phyloP scores from a whole-genome alignment of 768 basidiomycete species.

The Termitomyces sp. region DNA sequence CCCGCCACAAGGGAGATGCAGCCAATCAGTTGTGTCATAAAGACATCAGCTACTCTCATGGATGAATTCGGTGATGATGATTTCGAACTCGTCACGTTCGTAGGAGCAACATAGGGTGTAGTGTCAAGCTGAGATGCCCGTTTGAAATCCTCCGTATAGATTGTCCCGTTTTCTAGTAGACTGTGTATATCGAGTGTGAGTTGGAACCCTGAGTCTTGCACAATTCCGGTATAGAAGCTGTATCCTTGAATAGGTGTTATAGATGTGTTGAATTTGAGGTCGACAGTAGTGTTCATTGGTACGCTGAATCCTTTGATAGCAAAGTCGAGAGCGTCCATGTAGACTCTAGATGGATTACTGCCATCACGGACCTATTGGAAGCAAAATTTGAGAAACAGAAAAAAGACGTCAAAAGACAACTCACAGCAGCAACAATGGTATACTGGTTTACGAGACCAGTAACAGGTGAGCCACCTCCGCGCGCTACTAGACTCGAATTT shows the following conservation, averaged over 20 bases:
- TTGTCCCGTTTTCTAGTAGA: constrained; percentile 19
- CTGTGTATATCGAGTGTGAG: constrained; percentile 27
- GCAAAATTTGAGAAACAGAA: not conserved
- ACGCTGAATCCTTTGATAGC: constrained; percentile 21
- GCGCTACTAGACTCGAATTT: constrained; percentile 14
- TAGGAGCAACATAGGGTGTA: constrained; percentile 20
- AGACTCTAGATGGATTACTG: constrained; percentile 23
- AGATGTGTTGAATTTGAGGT: constrained; percentile 21
- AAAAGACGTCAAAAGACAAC: constrained; percentile 1
- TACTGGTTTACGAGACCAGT: constrained; percentile 20
- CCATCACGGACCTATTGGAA: constrained; percentile 22
- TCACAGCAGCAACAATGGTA: constrained; percentile 24
- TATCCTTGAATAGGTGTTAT: constrained; percentile 24
- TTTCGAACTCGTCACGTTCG: constrained; percentile 12
- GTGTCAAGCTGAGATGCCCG: constrained; percentile 24
- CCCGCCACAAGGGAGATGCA: not conserved
- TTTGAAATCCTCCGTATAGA: constrained; percentile 27
- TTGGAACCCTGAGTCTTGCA: constrained; percentile 25
- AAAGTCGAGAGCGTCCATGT: constrained; percentile 23
- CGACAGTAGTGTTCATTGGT: constrained; percentile 23
- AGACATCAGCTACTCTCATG: constrained; percentile 1
- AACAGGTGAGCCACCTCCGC: constrained; percentile 20
- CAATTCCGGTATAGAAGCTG: constrained; percentile 23
- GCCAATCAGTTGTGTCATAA: not conserved
- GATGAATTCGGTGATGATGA: constrained; percentile 11